These are phyloP conservation scores for Lactuca sativa DNA, from an alignment of 129 eudicot genomes.

Conservation along the genomic window DNA sequence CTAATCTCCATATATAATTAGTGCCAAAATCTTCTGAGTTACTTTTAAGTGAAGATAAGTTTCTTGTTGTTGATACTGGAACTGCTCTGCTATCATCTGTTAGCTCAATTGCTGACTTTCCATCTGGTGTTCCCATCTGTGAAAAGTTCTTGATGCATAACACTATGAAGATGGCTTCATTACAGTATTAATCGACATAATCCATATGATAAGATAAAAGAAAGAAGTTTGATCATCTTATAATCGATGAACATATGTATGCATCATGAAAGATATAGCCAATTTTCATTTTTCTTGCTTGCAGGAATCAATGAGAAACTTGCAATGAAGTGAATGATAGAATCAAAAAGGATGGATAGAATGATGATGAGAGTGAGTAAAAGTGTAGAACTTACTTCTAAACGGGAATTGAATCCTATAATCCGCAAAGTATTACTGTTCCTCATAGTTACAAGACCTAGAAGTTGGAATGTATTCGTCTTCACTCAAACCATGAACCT, in stretches of 20 bases:
- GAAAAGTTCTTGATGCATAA: conserved; percentile 1
- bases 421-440: conserved; percentile 30
- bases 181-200: neutral
- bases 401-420: conserved; percentile 28
- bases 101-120: conserved; percentile 37
- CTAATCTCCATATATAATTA: conserved; percentile 28
- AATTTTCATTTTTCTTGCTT: neutral
- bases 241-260: neutral
- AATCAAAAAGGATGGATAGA: neutral
- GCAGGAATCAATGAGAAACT: neutral
- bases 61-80: conserved; percentile 30
- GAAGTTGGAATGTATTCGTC: conserved; percentile 5
- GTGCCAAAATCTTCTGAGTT: conserved; percentile 24
- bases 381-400: conserved; percentile 36
- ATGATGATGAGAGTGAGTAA: neutral
- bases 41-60: conserved; percentile 30
- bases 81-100: conserved; percentile 37
- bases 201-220: no score
- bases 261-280: neutral
- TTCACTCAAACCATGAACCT: conserved; percentile 16
- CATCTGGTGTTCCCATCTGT: conserved; percentile 53
- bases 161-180: neutral
- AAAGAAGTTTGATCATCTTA: no score
- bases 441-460: conserved; percentile 21
- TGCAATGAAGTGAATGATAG: neutral